A percentile compares a stretch with the other conserved stretches of the same genome.
Conservation (phyloP, 164 flowering plant species). For the Santalum album region DNA sequence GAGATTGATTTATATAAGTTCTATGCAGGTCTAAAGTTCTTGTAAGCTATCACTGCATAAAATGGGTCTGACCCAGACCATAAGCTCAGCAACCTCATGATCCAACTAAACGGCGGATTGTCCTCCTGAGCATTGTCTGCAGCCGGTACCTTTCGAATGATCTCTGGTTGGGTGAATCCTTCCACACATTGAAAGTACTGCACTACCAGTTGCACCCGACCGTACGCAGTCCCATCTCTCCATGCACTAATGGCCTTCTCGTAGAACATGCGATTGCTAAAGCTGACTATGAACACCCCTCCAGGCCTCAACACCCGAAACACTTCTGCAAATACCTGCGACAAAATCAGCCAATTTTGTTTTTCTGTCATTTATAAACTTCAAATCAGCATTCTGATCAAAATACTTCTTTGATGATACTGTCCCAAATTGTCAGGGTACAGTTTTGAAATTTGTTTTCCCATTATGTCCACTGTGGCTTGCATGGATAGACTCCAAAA, state of each 20-base stretch:
- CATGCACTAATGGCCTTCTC: constrained; percentile 68
- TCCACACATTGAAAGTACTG: constrained; percentile 69
- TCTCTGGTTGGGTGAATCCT: constrained; percentile 64
- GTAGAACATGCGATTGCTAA: constrained; percentile 70
- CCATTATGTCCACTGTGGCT: too few species aligned
- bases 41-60: constrained; percentile 69
- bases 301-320: constrained; percentile 69
- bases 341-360: not conserved
- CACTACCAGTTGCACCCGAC: constrained; percentile 60
- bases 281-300: constrained; percentile 73
- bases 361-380: too few species aligned
- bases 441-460: too few species aligned
- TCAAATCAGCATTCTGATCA: too few species aligned
- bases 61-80: constrained; percentile 64
- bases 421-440: too few species aligned
- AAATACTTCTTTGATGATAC: too few species aligned
- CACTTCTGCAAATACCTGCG: constrained; percentile 75
- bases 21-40: constrained; percentile 51
- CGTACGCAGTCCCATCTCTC: constrained; percentile 67
- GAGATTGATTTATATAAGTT: constrained; percentile 7
- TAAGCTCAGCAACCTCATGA: constrained; percentile 30
- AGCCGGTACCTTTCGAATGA: constrained; percentile 33
- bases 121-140: constrained; percentile 12
- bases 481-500: too few species aligned
- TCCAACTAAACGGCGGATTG: constrained; percentile 29